Conservation (phyloP, 352 stramenopile genomes). For the Saprolegnia parasitica region DNA sequence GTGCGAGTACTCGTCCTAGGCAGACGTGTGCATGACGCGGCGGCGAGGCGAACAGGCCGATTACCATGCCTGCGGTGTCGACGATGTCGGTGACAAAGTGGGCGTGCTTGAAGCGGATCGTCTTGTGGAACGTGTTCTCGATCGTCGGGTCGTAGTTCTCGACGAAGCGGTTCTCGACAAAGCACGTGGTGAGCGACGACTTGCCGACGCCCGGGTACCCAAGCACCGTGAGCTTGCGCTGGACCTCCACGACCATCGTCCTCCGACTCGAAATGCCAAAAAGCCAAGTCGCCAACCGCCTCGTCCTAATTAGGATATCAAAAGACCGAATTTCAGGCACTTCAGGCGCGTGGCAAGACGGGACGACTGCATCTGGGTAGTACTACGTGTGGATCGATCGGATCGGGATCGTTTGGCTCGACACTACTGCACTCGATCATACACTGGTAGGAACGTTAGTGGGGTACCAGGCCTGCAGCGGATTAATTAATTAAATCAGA, state of each 20-base stretch:
- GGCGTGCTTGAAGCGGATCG: conserved; percentile 93
- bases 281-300: too few relatives aligned
- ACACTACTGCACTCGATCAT: too few relatives aligned
- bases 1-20: conserved; percentile 93
- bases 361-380: too few relatives aligned
- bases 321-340: too few relatives aligned
- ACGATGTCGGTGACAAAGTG: conserved; percentile 97
- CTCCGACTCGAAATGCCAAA: background rate
- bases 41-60: background rate
- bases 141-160: conserved; percentile 95
- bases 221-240: conserved; percentile 94
- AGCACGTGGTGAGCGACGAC: conserved; percentile 92
- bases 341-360: too few relatives aligned
- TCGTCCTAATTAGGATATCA: too few relatives aligned
- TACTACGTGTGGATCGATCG: too few relatives aligned
- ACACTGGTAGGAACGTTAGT: too few relatives aligned
- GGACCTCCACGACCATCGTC: conserved; percentile 85
- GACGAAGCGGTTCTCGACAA: conserved; percentile 90
- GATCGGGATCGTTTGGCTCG: too few relatives aligned
- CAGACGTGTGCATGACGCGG: background rate
- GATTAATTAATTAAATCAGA: too few relatives aligned
- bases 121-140: conserved; percentile 96
- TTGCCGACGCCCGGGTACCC: conserved; percentile 94
- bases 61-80: conserved; percentile 94
- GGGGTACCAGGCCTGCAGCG: too few relatives aligned